Percentiles rank a stretch among this genome's conserved stretches.
Conservation (phyloP, 2,329 filamentous ascomycete species). For the Xylariaceae sp. region DNA sequence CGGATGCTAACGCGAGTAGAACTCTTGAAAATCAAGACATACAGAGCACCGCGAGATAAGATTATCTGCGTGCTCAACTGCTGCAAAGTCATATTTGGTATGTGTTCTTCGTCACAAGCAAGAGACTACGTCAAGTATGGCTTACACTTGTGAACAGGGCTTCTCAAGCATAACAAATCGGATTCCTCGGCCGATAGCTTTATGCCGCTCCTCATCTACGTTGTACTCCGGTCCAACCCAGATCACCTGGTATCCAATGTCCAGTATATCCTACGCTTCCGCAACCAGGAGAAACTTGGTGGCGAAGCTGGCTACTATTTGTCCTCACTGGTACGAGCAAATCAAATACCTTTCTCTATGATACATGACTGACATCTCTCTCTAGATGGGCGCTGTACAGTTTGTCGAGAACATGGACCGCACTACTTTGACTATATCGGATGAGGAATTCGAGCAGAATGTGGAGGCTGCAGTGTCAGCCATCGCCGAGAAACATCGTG, state of each 20-base stretch:
- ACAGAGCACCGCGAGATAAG: slow-evolving; percentile 94
- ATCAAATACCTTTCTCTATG: slow-evolving; percentile 1
- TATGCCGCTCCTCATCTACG: slow-evolving; percentile 90
- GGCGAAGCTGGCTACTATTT: slow-evolving; percentile 99
- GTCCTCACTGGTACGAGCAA: slow-evolving; percentile 67
- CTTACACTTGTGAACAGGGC: slow-evolving; percentile 45
- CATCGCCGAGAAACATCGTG: slow-evolving; percentile 83
- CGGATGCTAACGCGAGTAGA: slow-evolving; percentile 49
- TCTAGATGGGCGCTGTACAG: slow-evolving; percentile 81
- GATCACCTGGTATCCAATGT: slow-evolving; percentile 96
- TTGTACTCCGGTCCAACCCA: slow-evolving; percentile 88
- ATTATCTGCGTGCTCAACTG: slow-evolving; percentile 98
- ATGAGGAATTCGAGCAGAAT: slow-evolving; percentile 91
- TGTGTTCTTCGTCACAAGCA: slow-evolving; percentile 22
- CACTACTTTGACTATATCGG: slow-evolving; percentile 85
- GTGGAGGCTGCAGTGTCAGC: slow-evolving; percentile 95
- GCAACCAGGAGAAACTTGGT: slow-evolving; percentile 93
- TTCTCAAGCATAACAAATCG: slow-evolving; percentile 84
- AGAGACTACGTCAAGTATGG: neutral
- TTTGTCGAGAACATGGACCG: slow-evolving; percentile 96
- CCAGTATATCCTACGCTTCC: slow-evolving; percentile 94
- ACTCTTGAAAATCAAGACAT: slow-evolving; percentile 91
- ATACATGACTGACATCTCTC: slow-evolving; percentile 4
- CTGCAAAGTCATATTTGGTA: slow-evolving; percentile 98
- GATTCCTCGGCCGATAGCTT: slow-evolving; percentile 97